phyloP scores from a whole-genome alignment of 2,329 filamentous ascomycete species.

The Neopestalotiopsis rosae region DNA sequence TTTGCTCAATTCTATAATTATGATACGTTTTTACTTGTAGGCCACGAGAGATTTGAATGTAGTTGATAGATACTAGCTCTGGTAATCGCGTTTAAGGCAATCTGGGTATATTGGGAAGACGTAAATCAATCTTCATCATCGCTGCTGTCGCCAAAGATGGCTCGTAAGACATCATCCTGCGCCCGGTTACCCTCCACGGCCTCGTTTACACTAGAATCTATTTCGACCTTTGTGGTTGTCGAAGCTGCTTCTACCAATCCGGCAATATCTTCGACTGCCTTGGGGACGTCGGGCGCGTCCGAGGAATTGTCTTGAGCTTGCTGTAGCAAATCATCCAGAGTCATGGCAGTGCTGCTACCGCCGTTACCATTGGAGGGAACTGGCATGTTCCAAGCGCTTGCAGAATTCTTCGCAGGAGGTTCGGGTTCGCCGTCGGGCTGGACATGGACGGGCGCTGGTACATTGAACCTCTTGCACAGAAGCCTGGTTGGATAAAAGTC shows the following conservation, averaged over 20 bases:
- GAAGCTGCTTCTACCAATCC: background rate
- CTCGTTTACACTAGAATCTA: constrained; percentile 79
- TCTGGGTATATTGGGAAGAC: background rate
- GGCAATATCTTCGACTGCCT: background rate
- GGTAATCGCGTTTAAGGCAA: too few species aligned
- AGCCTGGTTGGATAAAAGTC: constrained; percentile 83
- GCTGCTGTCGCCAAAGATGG: constrained; percentile 91
- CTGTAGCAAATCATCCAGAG: constrained; percentile 37
- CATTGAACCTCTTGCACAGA: constrained; percentile 93
- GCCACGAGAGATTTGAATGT: too few species aligned
- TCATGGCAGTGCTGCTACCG: constrained; percentile 28
- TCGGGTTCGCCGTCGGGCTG: constrained; percentile 54
- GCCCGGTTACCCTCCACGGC: constrained; percentile 76
- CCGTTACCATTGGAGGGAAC: background rate
- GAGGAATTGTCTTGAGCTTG: constrained; percentile 28
- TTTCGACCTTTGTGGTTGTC: constrained; percentile 37
- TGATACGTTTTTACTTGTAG: too few species aligned
- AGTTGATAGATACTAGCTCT: too few species aligned
- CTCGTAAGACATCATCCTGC: constrained; percentile 82
- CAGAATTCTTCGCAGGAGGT: constrained; percentile 10
- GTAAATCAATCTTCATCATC: constrained; percentile 58
- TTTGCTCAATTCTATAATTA: too few species aligned
- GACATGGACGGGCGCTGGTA: constrained; percentile 76
- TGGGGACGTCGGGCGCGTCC: background rate
- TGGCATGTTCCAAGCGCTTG: constrained; percentile 18